Evolutionary conservation across 2,329 filamentous ascomycete genomes (phyloP).

Genomic region (Aspergillus melleus): DNA sequence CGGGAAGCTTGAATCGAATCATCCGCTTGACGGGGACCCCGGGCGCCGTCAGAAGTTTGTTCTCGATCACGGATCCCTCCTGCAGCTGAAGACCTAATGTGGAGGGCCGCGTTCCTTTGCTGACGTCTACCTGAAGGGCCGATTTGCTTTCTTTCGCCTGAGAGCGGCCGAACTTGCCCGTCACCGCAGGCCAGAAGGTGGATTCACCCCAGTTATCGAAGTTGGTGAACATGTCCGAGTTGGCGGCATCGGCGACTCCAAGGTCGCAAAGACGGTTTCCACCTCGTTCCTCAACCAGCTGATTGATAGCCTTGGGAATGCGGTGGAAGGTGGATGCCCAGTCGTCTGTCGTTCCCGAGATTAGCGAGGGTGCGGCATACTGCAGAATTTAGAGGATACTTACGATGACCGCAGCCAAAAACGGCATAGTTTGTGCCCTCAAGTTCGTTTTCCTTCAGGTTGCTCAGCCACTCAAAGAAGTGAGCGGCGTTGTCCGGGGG

Average conservation of each 20-base stretch:
- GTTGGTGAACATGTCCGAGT: slow-evolving; percentile 66
- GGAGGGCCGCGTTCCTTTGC: slow-evolving; percentile 54
- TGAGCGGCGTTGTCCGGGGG: slow-evolving; percentile 70
- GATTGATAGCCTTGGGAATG: slow-evolving; percentile 64
- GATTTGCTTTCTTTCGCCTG: slow-evolving; percentile 33
- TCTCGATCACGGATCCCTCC: slow-evolving; percentile 60
- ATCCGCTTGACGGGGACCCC: slow-evolving; percentile 61
- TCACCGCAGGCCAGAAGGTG: slow-evolving; percentile 54
- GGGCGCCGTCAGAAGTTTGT: slow-evolving; percentile 52
- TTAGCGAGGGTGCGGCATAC: background rate
- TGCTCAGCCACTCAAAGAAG: slow-evolving; percentile 68
- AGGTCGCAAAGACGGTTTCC: slow-evolving; percentile 51
- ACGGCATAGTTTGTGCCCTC: slow-evolving; percentile 64
- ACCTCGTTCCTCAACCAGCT: slow-evolving; percentile 53
- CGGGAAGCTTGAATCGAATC: slow-evolving; percentile 68
- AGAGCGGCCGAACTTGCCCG: slow-evolving; percentile 36
- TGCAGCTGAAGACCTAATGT: slow-evolving; percentile 64
- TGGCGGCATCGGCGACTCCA: slow-evolving; percentile 61
- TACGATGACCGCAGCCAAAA: slow-evolving; percentile 65
- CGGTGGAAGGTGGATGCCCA: slow-evolving; percentile 64
- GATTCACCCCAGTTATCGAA: slow-evolving; percentile 69
- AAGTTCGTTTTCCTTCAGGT: slow-evolving; percentile 52
- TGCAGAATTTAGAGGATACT: slow-evolving; percentile 9
- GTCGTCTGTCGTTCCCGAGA: slow-evolving; percentile 29
- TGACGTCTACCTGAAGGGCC: slow-evolving; percentile 50